Base-by-base conservation (phyloP, 768 basidiomycete genomes). In the Pleurotus tuoliensis region DNA sequence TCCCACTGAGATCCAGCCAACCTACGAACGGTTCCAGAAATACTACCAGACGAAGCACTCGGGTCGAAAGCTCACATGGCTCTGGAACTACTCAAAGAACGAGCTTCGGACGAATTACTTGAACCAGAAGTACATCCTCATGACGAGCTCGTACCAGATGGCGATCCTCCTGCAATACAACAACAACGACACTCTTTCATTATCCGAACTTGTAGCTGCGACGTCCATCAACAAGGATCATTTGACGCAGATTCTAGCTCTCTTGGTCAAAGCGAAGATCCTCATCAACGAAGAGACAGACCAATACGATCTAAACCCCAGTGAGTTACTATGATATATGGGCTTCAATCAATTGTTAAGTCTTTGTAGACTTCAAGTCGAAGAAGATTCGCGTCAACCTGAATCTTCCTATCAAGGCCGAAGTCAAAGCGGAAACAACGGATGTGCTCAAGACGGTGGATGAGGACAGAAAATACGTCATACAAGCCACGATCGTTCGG, bases 51-150 rank as follows among this genome's bases (percentile, higher is more conserved):
- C 85, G 67, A 94, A 95, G 70, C 93, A 96, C 70, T 91, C 88
- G 2, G 96, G 94, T 12, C 88, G 96, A 58, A 96, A 96, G 67
- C 81, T 99, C 43, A 95, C 92, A 0, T 99, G 96, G 96, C 75
- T 98, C 8, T 99, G 97, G 97, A 96, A 98, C 66, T 92, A 95
- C 69, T 94, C 88, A 55, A 96, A 96, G 77, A 95, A 95, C 73
- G 97, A 99, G 69, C 81, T 99, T 5, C 84, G 89, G 56, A 95
- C 95, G 61, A 94, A 90, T 66, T 94, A 97, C 72, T 79, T 92
- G 54, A 88, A 87, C 66, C 93, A 94, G 72, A 97, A 94, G 71
- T 98, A 98, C 75, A 94, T 96, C 63, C 76, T 98, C 67, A 92
- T 94, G 87, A 93, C 92, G 30, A 94, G 91, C 63, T 84, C 94